Evolutionary conservation across 495 filamentous ascomycete species (phyloP).

Genomic region (Trichoderma erinaceum): DNA sequence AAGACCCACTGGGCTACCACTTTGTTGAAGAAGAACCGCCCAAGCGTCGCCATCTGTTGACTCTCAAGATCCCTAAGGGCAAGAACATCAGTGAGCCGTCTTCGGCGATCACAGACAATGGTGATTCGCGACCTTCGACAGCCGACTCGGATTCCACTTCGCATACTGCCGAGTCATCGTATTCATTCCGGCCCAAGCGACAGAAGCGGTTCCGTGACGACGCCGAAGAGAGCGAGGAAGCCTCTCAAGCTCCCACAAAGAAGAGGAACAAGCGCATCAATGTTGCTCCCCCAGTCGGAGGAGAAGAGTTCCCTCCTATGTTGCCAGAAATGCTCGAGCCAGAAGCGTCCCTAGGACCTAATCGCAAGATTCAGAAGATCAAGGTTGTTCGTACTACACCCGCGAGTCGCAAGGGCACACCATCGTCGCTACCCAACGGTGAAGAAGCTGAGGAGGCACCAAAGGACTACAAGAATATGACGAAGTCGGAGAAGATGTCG

Average conservation of each 20-base stretch:
- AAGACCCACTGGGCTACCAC: background rate
- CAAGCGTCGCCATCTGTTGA: constrained; percentile 22
- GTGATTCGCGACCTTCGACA: constrained; percentile 28
- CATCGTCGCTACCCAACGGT: constrained; percentile 5
- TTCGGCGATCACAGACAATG: constrained; percentile 16
- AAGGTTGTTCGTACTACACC: background rate
- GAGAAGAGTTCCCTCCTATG: background rate
- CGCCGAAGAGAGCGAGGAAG: constrained; percentile 19
- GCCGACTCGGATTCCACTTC: constrained; percentile 28
- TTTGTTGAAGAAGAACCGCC: constrained; percentile 1
- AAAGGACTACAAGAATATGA: constrained; percentile 45
- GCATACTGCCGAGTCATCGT: constrained; percentile 29
- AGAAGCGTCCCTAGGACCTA: constrained; percentile 16
- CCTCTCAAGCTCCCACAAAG: background rate
- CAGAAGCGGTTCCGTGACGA: constrained; percentile 36
- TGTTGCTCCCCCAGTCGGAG: background rate
- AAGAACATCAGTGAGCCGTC: constrained; percentile 28
- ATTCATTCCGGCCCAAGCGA: constrained; percentile 33
- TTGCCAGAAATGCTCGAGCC: constrained; percentile 16
- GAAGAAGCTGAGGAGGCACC: constrained; percentile 20
- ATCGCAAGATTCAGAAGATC: constrained; percentile 15
- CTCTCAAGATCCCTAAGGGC: constrained; percentile 10
- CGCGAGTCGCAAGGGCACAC: background rate
- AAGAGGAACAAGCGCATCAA: constrained; percentile 12
- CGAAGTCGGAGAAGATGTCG: constrained; percentile 49